Conservation (phyloP, 1,284 basidiomycete species). For the Cryptococcus maquisensis region DNA sequence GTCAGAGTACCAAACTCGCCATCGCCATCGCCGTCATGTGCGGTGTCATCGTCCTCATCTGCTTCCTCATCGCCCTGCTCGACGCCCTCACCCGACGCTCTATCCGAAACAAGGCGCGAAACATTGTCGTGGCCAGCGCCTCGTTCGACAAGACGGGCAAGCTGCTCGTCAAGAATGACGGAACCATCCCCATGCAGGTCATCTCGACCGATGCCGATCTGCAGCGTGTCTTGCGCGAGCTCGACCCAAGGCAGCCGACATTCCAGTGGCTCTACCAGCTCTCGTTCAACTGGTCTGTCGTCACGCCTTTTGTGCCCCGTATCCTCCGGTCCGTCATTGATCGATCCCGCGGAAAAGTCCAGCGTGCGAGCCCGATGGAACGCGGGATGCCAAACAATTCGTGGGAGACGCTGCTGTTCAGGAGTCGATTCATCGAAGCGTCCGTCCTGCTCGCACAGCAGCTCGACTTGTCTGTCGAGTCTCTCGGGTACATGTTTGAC, state of each 20-base stretch:
- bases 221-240: constrained; percentile 49
- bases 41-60: constrained; percentile 49
- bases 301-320: constrained; percentile 50
- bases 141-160: constrained; percentile 53
- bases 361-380: constrained; percentile 29
- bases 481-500: constrained; percentile 62
- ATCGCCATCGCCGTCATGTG: constrained; percentile 53
- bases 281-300: constrained; percentile 53
- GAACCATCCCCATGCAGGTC: constrained; percentile 52
- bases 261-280: constrained; percentile 56
- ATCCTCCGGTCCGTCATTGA: constrained; percentile 39
- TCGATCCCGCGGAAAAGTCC: constrained; percentile 24
- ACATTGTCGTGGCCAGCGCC: constrained; percentile 52
- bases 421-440: constrained; percentile 52
- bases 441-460: constrained; percentile 50
- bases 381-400: constrained; percentile 22
- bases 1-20: constrained; percentile 45
- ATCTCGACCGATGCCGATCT: constrained; percentile 46
- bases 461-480: constrained; percentile 51
- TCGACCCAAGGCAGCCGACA: constrained; percentile 51
- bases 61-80: constrained; percentile 46
- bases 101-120: constrained; percentile 48
- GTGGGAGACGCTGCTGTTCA: constrained; percentile 46
- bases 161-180: constrained; percentile 53
- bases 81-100: constrained; percentile 47